These are phyloP conservation scores for Tulasnella calospora DNA, from an alignment of 768 basidiomycete genomes.

Conservation along the genomic window DNA sequence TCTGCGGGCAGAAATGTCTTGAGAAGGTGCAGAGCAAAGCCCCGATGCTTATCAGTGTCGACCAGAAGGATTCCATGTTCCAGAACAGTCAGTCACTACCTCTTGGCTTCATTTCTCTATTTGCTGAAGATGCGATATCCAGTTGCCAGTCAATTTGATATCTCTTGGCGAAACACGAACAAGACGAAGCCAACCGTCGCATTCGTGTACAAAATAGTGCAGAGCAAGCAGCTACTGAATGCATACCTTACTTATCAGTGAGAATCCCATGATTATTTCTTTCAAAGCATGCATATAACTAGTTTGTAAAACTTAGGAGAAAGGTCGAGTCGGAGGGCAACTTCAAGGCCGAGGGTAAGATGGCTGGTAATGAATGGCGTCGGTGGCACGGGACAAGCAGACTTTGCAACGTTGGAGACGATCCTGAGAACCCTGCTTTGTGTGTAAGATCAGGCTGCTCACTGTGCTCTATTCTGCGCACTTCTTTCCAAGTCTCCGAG, in stretches of 20 bases:
- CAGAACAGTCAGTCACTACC: not conserved
- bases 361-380: not conserved
- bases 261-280: not conserved
- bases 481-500: constrained; percentile 6
- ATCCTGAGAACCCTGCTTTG: not conserved
- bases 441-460: not conserved
- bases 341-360: not conserved
- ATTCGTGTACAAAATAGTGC: constrained; percentile 6
- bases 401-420: constrained; percentile 9
- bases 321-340: constrained; percentile 19
- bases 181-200: not conserved
- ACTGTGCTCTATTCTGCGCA: constrained; percentile 16
- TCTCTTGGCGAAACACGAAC: not conserved
- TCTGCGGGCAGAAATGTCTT: constrained; percentile 7
- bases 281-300: not conserved
- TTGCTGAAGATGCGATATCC: not conserved
- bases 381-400: constrained; percentile 11
- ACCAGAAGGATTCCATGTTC: constrained; percentile 15
- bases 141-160: constrained; percentile 15
- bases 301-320: not conserved
- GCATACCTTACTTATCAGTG: constrained; percentile 3
- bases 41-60: constrained; percentile 3
- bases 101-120: not conserved
- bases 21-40: not conserved
- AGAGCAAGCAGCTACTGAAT: not conserved